Evolutionary conservation across 305 asterid genomes (phyloP), one percentile per base, ranked within the genome.

Genomic region (Solanum hybrid): DNA sequence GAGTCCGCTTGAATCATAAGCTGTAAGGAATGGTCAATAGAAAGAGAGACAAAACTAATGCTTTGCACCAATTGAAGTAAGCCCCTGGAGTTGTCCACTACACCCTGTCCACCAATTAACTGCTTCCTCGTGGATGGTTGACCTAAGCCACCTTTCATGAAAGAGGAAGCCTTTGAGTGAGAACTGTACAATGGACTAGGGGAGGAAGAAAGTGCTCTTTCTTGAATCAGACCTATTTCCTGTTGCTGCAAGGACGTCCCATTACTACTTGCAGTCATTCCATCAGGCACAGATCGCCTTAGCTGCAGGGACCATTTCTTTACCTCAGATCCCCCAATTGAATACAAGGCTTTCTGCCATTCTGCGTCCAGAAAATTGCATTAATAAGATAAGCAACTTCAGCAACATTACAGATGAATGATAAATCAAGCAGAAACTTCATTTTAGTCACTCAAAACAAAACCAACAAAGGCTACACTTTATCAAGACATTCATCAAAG

Each of bases 301-400:
- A 98, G 96, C 95, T 98, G 99, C 93, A 98, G 93, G 61, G 99
- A 94, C 99, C 99, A 98, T 93, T 98, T 98, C 91, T 96, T 96
- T 90, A 98, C 97, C 92, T 98, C 99, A 2, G 99, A 94, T 90
- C 99, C 99, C 88, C 99, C 99, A 89, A 97, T 93, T 67, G 99
- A 92, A 90, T 96, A 98, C 87, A 98, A 93, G 34, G 99, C 99
- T 93, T 98, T 98, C 95, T 98, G 99, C 99, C 99, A 98, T 93
- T 97, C 99, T 98, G 97, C 91, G 86, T 86, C 92, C 86, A 93
- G 88, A 84, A 51, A 84, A 84, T 84, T 84, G 88, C 88, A 84
- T 84, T 51, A 84, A 51, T 20, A 84, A 84, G 75, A 51, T 20
- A 3, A 31, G 75, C 75, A 84, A 46, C 87, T 83, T 83, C 74